A percentile compares a stretch with the other conserved stretches of the same genome.
These are phyloP conservation scores for Pichia sp. DNA, from an alignment of 1,139 yeast species.

Conservation along the genomic window DNA sequence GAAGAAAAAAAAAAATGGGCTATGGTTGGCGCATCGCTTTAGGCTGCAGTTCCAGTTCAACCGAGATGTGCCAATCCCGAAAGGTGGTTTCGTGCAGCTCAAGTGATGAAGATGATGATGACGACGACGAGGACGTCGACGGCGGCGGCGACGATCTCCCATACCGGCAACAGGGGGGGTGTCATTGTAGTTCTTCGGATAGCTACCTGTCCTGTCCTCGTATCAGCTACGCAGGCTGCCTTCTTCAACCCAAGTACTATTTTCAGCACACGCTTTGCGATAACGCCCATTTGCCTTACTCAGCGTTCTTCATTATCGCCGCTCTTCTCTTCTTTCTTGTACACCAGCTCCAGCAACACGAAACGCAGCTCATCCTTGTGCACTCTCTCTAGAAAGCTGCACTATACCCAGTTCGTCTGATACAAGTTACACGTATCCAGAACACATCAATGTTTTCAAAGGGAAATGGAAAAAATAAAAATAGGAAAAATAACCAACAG, in stretches of 20 bases:
- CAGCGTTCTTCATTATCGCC: no score
- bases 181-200: background rate
- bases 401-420: no score
- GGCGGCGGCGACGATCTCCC: background rate
- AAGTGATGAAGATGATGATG: background rate
- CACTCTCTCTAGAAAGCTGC: no score
- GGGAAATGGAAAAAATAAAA: background rate
- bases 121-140: background rate
- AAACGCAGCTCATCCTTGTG: background rate
- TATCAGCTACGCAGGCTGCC: background rate
- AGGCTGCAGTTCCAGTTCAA: background rate
- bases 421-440: background rate
- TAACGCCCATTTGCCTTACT: background rate
- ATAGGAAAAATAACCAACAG: background rate
- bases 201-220: background rate
- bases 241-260: background rate
- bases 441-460: slow-evolving; percentile 1
- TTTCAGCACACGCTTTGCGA: background rate
- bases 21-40: background rate
- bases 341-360: background rate
- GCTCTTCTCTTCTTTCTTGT: background rate
- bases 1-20: background rate
- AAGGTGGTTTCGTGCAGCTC: background rate
- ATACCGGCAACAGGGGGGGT: background rate
- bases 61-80: background rate